Percentiles rank a stretch among this genome's conserved stretches.
Conservation (phyloP, 345 rosid species). For the Pistacia vera region DNA sequence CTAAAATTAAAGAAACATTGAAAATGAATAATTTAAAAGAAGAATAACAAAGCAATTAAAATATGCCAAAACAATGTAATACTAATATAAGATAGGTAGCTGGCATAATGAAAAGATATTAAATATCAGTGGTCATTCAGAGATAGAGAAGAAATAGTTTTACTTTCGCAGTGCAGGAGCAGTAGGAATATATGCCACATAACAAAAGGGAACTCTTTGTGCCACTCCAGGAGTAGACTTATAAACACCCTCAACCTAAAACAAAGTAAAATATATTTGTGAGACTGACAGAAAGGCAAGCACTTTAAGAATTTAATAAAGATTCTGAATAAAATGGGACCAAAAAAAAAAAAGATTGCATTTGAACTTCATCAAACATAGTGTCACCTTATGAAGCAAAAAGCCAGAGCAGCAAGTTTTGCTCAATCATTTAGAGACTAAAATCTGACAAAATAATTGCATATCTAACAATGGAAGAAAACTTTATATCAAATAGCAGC, state of each 20-base stretch:
- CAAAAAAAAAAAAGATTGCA: background rate
- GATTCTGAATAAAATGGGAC: background rate
- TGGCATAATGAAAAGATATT: background rate
- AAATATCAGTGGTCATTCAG: background rate
- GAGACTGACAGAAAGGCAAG: background rate
- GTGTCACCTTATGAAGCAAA: background rate
- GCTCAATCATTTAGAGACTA: background rate
- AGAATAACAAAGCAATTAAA: constrained; percentile 7
- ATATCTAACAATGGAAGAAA: background rate
- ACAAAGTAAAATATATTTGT: constrained; percentile 19
- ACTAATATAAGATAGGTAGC: background rate
- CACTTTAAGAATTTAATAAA: background rate
- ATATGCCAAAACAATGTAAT: background rate
- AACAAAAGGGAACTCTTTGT: constrained; percentile 66
- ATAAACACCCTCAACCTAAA: constrained; percentile 67
- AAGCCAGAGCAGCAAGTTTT: background rate
- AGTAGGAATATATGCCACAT: constrained; percentile 59
- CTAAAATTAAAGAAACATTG: constrained; percentile 35
- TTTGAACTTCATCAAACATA: background rate
- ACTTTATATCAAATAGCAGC: background rate
- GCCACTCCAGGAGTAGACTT: constrained; percentile 57
- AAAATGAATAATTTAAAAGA: constrained; percentile 13
- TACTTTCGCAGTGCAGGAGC: constrained; percentile 84
- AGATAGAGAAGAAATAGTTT: constrained; percentile 14
- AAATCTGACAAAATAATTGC: background rate